phyloP scores from a whole-genome alignment of 331 rosid species.

The Acacia concinna region DNA sequence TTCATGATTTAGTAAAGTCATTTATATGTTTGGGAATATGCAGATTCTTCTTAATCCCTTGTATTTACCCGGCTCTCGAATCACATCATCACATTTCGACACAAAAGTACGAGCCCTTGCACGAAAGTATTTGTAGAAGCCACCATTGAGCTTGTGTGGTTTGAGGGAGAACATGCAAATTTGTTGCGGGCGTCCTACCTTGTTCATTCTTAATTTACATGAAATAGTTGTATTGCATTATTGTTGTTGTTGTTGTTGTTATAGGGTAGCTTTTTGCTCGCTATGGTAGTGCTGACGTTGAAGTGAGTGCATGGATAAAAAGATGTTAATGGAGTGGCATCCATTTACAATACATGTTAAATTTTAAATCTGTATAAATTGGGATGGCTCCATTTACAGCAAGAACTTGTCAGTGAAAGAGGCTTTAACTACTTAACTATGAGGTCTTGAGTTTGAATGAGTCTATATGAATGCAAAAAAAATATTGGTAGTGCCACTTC shows the following conservation, averaged over 20 bases:
- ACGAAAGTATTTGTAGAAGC: slow-evolving; percentile 69
- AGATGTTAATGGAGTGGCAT: not conserved
- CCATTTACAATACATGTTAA: not conserved
- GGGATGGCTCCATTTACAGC: too few species aligned
- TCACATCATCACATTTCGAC: slow-evolving; percentile 88
- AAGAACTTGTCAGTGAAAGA: too few species aligned
- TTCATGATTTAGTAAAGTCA: slow-evolving; percentile 11
- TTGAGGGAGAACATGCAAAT: slow-evolving; percentile 23
- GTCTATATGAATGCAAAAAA: too few species aligned
- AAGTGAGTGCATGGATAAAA: not conserved
- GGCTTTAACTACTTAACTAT: too few species aligned
- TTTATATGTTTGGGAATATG: slow-evolving; percentile 37
- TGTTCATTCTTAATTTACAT: slow-evolving; percentile 17
- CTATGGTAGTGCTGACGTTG: not conserved
- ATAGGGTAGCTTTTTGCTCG: not conserved
- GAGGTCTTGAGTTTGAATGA: too few species aligned
- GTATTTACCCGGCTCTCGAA: slow-evolving; percentile 91
- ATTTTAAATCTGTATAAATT: too few species aligned
- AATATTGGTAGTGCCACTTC: too few species aligned
- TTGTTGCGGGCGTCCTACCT: not conserved
- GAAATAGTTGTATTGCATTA: not conserved
- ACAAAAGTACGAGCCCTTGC: slow-evolving; percentile 97
- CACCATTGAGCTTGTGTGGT: slow-evolving; percentile 24
- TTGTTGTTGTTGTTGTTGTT: not conserved
- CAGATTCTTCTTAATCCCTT: slow-evolving; percentile 91